Evolutionary conservation across 306 rosid species (phyloP), one percentile per base, ranked within the genome.

Genomic region (Cucurbita ficifolia): DNA sequence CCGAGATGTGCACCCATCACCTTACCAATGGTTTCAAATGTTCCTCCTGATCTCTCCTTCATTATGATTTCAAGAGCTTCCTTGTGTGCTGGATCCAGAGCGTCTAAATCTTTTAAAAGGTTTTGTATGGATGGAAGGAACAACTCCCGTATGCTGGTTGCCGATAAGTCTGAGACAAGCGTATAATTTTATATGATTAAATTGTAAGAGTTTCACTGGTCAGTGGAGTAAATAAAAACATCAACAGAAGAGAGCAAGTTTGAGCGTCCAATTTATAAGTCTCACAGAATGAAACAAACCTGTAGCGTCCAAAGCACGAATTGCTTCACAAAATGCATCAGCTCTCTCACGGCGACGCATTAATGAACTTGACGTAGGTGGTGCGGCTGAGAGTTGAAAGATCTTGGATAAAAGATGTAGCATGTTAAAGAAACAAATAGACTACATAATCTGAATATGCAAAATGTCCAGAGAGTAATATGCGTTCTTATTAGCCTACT

Each of bases 1-100:
- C 91, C 97, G 40, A 91, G 83, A 78, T 87, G 97, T 58, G 96
- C 90, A 75, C 96, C 92, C 99, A 94, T 89, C 78, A 88, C 99
- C 89, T 94, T 94, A 76, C 94, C 86, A 71, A 94, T 85, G 40
- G 86, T 76, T 21, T 94, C 99, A 42, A 94, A 84, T 60, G 97
- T 84, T 81, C 99, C 99, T 61, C 99, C 96, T 22, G 95, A 89
- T 84, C 95, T 86, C 79, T 94, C 99, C 87, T 84, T 90, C 95
- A 91, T 77, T 81, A 94, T 85, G 62, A 91, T 94, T 85, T 94
- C 99, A 56, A 94, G 96, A 76, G 97, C 99, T 83, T 94, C 97
- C 87, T 89, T 94, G 86, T 94, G 99, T 68, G 94, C 99, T 45
- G 99, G 99, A 85, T 91, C 99, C 53, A 94, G 76, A 10, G 97